phyloP scores from a whole-genome alignment of 345 rosid genomes.

The Melaleuca alternifolia region DNA sequence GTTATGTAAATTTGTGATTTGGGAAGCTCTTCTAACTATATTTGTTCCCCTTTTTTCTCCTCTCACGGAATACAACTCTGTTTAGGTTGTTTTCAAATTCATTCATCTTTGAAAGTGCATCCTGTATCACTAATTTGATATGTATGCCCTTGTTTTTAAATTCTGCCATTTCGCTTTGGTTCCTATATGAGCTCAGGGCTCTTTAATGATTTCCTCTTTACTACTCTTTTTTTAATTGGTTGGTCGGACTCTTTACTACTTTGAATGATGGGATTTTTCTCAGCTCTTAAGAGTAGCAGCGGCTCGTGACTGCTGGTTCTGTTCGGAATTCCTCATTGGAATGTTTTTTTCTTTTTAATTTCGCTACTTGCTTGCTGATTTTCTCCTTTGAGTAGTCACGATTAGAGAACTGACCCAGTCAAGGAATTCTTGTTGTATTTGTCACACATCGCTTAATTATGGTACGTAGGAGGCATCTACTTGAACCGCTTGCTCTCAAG shows the following conservation, averaged over 20 bases:
- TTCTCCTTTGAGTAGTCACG: neutral
- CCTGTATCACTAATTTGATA: neutral
- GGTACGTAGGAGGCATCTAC: neutral
- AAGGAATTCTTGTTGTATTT: neutral
- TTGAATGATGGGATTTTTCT: neutral
- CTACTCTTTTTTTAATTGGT: neutral
- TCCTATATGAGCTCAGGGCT: neutral
- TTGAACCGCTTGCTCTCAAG: neutral
- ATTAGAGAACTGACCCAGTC: neutral
- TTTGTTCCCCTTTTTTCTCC: conserved; percentile 15
- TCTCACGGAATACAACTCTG: conserved; percentile 1
- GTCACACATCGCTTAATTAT: neutral
- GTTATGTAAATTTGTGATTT: conserved; percentile 6
- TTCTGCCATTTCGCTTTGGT: neutral
- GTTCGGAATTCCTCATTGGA: neutral
- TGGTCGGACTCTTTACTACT: neutral
- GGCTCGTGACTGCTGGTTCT: neutral
- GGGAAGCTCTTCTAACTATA: conserved; percentile 25
- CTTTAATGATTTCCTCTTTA: neutral
- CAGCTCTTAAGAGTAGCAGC: neutral
- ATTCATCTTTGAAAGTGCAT: neutral
- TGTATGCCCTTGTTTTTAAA: neutral
- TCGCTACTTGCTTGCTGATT: neutral
- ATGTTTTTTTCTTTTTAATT: neutral
- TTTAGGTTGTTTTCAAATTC: conserved; percentile 1